These are phyloP conservation scores for Dendrobium chrysotoxum DNA, from an alignment of 106 monocot genomes.

Conservation along the genomic window DNA sequence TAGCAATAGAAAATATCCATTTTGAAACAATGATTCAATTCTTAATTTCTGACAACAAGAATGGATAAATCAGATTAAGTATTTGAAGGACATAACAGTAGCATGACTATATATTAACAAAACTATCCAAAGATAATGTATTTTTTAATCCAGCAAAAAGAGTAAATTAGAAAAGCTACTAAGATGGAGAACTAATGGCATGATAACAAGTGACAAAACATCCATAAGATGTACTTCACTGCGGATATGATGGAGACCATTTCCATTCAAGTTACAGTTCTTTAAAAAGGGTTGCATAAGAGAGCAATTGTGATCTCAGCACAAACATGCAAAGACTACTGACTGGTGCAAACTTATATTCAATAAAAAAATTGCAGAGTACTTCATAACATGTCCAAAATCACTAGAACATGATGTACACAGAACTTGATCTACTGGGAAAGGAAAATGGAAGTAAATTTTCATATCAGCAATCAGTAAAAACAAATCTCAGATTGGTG, in stretches of 20 bases:
- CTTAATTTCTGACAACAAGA: not conserved
- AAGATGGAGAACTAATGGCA: not conserved
- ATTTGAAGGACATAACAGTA: not conserved
- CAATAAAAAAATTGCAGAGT: not conserved
- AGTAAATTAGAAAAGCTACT: not conserved
- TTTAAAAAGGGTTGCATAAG: not conserved
- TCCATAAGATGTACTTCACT: not conserved
- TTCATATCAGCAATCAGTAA: not conserved
- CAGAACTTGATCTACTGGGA: not conserved
- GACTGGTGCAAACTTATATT: not conserved
- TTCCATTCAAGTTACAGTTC: not conserved
- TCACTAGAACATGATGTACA: not conserved
- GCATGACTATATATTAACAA: not conserved
- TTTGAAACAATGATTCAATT: not conserved
- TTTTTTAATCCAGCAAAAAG: not conserved
- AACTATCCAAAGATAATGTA: not conserved
- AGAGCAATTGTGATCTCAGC: not conserved
- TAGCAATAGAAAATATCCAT: not conserved
- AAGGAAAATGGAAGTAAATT: not conserved
- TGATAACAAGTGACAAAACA: not conserved
- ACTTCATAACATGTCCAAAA: not conserved
- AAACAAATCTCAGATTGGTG: not conserved
- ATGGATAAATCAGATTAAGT: not conserved
- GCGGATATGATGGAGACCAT: not conserved
- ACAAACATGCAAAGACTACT: not conserved